phyloP scores from a whole-genome alignment of 2,329 filamentous ascomycete species.

The Blumeria hordei region DNA sequence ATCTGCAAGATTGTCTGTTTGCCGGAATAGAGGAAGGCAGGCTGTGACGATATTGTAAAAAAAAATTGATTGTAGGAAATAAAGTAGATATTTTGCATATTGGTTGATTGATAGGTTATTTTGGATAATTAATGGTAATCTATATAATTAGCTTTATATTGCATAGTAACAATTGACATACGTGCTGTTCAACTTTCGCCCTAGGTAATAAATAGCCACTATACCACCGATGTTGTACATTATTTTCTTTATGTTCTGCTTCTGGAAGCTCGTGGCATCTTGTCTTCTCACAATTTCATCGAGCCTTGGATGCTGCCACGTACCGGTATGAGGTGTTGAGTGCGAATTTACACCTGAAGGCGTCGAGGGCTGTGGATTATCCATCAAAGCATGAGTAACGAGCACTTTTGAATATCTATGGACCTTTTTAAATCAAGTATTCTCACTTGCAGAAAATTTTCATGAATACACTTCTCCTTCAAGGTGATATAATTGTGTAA shows the following conservation, averaged over 20 bases:
- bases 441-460: too few species aligned
- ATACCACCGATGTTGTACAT: conserved; percentile 39
- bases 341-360: conserved; percentile 7
- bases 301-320: conserved; percentile 75
- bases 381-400: too few species aligned
- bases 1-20: conserved; percentile 57
- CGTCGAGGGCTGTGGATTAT: conserved; percentile 10
- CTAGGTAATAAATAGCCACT: conserved; percentile 22
- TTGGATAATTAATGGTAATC: conserved; percentile 12
- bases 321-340: conserved; percentile 28
- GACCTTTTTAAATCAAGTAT: too few species aligned
- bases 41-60: conserved; percentile 48
- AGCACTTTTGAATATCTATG: too few species aligned
- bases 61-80: conserved; percentile 29
- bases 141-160: conserved; percentile 2
- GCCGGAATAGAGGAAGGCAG: conserved; percentile 45
- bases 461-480: too few species aligned
- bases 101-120: conserved; percentile 7
- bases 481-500: too few species aligned
- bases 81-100: conserved; percentile 17
- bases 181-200: conserved; percentile 14
- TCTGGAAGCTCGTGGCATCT: conserved; percentile 53
- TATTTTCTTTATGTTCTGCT: conserved; percentile 49
- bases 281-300: conserved; percentile 69
- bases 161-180: conserved; percentile 3